phyloP scores from a whole-genome alignment of 306 rosid species.

The Rosa lucieae region DNA sequence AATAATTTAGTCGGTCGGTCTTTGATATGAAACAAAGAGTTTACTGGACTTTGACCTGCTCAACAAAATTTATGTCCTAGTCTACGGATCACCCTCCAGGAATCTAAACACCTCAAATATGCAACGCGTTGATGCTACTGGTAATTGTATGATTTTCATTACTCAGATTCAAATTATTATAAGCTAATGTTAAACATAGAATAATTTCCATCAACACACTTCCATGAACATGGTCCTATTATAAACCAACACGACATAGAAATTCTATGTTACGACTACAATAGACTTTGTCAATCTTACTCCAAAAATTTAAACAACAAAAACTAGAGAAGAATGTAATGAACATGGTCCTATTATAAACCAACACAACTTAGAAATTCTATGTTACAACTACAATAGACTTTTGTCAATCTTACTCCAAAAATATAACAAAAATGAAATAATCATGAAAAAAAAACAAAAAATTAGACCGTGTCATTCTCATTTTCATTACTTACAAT shows the following conservation, averaged over 20 bases:
- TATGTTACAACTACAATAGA: too few relatives aligned
- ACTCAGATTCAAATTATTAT: too few relatives aligned
- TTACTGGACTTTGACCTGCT: background rate
- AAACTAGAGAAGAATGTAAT: too few relatives aligned
- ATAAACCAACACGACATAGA: too few relatives aligned
- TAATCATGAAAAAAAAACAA: background rate
- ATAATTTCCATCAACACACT: too few relatives aligned
- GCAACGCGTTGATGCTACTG: background rate
- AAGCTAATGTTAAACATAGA: too few relatives aligned
- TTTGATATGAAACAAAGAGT: background rate
- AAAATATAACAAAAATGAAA: background rate
- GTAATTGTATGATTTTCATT: background rate
- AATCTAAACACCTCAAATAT: background rate
- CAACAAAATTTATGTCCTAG: background rate
- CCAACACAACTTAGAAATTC: too few relatives aligned
- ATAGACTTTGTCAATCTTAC: too few relatives aligned
- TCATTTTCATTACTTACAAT: constrained; percentile 24
- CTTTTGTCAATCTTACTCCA: background rate
- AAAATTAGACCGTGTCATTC: background rate
- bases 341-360: too few relatives aligned
- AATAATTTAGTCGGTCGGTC: too few relatives aligned
- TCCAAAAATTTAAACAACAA: background rate
- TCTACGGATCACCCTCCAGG: background rate
- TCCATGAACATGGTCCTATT: too few relatives aligned
- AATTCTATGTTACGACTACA: too few relatives aligned